These are phyloP conservation scores for Rhytidiadelphus loreus DNA, from an alignment of 225 moss, liverwort and hornwort species.

Conservation along the genomic window DNA sequence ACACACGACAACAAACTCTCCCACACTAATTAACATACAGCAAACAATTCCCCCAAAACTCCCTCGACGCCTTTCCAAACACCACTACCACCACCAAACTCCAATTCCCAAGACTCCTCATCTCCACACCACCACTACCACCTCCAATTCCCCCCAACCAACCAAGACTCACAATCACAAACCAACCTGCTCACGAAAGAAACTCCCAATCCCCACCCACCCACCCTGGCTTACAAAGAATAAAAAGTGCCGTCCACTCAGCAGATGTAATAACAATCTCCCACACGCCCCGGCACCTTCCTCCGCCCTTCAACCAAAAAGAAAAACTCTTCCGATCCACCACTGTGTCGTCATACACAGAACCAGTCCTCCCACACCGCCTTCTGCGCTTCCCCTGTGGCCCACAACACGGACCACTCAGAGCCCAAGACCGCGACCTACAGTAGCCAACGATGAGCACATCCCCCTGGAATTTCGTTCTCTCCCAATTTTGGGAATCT, in stretches of 20 bases:
- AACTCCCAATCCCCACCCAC: not conserved
- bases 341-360: conserved; percentile 3
- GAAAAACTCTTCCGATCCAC: not conserved
- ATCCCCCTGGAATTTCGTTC: not conserved
- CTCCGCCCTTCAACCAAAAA: too few species aligned
- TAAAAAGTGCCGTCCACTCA: not conserved
- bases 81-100: not conserved
- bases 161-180: not conserved
- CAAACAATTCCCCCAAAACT: not conserved
- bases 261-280: not conserved
- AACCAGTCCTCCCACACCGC: not conserved
- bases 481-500: not conserved
- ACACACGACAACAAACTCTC: not conserved
- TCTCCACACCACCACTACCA: not conserved
- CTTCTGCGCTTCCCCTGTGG: not conserved
- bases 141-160: not conserved
- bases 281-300: not conserved
- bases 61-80: not conserved
- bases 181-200: not conserved
- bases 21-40: not conserved
- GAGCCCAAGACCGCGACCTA: not conserved
- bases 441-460: not conserved
- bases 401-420: not conserved
- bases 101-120: not conserved
- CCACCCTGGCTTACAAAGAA: not conserved